Evolutionary conservation across 2,329 filamentous ascomycete species (phyloP).

Genomic region (Epichloe aotearoae): DNA sequence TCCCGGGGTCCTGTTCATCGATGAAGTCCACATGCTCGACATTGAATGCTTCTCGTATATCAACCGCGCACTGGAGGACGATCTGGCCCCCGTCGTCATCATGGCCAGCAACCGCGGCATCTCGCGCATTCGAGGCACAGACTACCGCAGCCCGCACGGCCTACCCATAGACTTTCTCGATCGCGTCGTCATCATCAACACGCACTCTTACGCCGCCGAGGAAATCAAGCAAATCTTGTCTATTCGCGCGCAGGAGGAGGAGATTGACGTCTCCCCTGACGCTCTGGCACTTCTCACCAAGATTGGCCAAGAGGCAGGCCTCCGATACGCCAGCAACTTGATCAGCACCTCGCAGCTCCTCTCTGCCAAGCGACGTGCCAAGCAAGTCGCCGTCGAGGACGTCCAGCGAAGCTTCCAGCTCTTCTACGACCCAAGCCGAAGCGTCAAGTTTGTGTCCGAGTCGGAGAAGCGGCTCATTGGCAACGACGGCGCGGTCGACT

Average conservation of each 20-base stretch:
- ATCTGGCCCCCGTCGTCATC: constrained; percentile 92
- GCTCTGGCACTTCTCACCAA: constrained; percentile 88
- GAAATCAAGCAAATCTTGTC: constrained; percentile 88
- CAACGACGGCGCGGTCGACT: constrained; percentile 66
- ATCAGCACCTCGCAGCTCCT: constrained; percentile 90
- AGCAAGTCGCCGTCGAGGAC: constrained; percentile 73
- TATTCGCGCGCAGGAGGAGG: constrained; percentile 89
- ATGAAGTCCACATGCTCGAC: constrained; percentile 99
- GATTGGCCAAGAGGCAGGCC: constrained; percentile 81
- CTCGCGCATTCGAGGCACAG: constrained; percentile 83
- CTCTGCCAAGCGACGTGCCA: constrained; percentile 70
- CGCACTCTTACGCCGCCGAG: constrained; percentile 66
- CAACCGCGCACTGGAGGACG: constrained; percentile 90
- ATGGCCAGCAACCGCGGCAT: constrained; percentile 97
- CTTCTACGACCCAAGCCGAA: constrained; percentile 82
- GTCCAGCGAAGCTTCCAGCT: constrained; percentile 88
- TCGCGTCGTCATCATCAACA: constrained; percentile 91
- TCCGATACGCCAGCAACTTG: constrained; percentile 94
- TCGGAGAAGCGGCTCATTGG: constrained; percentile 91
- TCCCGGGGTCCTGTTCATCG: constrained; percentile 92
- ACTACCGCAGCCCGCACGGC: constrained; percentile 86
- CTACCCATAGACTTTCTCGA: constrained; percentile 93
- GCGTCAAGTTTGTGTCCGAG: constrained; percentile 79
- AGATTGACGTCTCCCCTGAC: constrained; percentile 79
- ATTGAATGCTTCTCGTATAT: constrained; percentile 99